These are phyloP conservation scores for Helotiales sp. DNA, from an alignment of 2,329 filamentous ascomycete genomes.

Conservation along the genomic window DNA sequence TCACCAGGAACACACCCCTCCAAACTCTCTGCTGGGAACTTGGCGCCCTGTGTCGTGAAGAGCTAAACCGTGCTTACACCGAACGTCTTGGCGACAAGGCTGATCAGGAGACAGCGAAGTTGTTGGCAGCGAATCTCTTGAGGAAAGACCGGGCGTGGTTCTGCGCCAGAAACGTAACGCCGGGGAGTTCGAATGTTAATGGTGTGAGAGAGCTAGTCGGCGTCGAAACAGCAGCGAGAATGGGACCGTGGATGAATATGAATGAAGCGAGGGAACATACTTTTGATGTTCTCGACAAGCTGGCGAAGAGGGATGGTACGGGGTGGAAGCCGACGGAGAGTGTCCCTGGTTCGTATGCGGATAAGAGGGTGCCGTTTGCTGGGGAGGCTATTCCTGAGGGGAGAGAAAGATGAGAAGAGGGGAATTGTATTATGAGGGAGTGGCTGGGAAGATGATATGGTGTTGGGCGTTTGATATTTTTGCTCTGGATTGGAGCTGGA, in stretches of 20 bases:
- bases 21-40: conserved; percentile 45
- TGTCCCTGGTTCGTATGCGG: not conserved
- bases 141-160: conserved; percentile 34
- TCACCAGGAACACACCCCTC: conserved; percentile 38
- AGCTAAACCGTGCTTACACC: conserved; percentile 36
- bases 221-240: conserved; percentile 2
- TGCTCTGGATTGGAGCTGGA: not conserved
- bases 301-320: conserved; percentile 45
- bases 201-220: conserved; percentile 41
- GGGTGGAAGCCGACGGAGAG: conserved; percentile 25
- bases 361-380: not conserved
- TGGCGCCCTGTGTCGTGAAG: conserved; percentile 46
- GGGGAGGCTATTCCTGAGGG: not conserved
- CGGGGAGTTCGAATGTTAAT: too few species aligned
- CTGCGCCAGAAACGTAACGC: too few species aligned
- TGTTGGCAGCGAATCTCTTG: conserved; percentile 17
- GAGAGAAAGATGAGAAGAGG: not conserved
- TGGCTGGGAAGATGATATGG: not conserved
- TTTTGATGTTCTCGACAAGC: conserved; percentile 44
- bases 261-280: conserved; percentile 47
- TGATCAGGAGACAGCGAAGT: conserved; percentile 34
- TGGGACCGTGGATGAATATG: conserved; percentile 42
- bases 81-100: conserved; percentile 38
- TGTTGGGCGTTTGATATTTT: not conserved
- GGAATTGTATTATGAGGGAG: not conserved